phyloP scores from a whole-genome alignment of 2,329 filamentous ascomycete species.

The Macroventuria anomochaeta region DNA sequence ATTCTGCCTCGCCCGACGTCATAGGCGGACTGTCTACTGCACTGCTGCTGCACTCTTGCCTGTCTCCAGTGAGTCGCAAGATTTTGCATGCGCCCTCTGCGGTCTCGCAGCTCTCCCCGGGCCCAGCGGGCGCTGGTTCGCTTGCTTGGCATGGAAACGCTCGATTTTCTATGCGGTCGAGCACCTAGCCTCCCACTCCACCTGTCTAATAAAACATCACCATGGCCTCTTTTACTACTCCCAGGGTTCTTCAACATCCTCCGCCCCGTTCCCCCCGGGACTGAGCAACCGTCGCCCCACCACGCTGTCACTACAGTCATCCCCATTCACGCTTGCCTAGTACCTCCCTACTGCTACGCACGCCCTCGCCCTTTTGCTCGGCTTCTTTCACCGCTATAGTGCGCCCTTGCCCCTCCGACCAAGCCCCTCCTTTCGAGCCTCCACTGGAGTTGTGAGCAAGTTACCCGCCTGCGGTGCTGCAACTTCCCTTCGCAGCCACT shows the following conservation, averaged over 20 bases:
- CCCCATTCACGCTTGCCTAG: conserved; percentile 11
- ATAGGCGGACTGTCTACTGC: conserved; percentile 12
- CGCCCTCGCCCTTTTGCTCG: conserved; percentile 35
- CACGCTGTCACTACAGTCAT: conserved; percentile 16
- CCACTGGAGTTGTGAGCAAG: conserved; percentile 21
- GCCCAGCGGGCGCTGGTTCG: conserved; percentile 15
- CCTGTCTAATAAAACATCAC: conserved; percentile 44
- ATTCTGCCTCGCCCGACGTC: conserved; percentile 16
- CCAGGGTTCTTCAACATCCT: conserved; percentile 53
- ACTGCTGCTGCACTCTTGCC: conserved; percentile 4
- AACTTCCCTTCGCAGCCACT: conserved; percentile 10
- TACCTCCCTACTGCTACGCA: conserved; percentile 16
- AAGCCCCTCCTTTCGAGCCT: conserved; percentile 17
- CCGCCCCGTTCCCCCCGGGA: conserved; percentile 59
- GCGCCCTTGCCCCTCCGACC: conserved; percentile 25
- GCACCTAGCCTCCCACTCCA: conserved; percentile 31
- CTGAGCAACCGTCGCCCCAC: conserved; percentile 49
- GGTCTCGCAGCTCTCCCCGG: conserved; percentile 13
- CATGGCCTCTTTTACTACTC: conserved; percentile 50
- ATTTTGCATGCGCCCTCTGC: conserved; percentile 10
- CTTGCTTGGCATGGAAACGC: conserved; percentile 16
- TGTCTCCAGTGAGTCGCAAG: conserved; percentile 10
- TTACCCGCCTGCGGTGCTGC: conserved; percentile 19
- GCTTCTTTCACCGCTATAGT: conserved; percentile 35
- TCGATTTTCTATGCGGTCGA: conserved; percentile 19